phyloP scores from a whole-genome alignment of 352 stramenopile genomes.

The Blastocystis sp. region DNA sequence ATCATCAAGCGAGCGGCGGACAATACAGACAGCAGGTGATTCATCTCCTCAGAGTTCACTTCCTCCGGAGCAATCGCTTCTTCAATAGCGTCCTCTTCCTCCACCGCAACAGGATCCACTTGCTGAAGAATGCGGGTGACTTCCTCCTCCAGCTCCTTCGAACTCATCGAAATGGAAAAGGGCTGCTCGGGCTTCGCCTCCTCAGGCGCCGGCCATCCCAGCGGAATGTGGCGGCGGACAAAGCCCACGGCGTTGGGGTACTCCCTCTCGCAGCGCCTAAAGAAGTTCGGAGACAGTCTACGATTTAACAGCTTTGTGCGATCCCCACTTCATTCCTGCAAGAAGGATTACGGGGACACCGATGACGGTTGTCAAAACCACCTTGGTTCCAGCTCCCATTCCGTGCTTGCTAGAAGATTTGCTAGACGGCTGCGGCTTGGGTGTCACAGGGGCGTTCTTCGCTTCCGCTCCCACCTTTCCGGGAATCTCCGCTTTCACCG shows the following conservation, averaged over 20 bases:
- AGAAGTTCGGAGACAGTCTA: constrained; percentile 62
- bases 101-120: constrained; percentile 7
- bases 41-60: neutral
- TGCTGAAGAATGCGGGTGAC: constrained; percentile 35
- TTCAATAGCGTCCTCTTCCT: constrained; percentile 12
- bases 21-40: constrained; percentile 19
- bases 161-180: constrained; percentile 49
- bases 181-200: constrained; percentile 42
- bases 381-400: constrained; percentile 59
- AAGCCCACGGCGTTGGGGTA: constrained; percentile 26
- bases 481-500: neutral
- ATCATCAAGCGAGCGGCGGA: constrained; percentile 37
- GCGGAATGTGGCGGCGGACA: constrained; percentile 48
- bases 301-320: neutral
- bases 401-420: neutral
- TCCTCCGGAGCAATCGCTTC: neutral
- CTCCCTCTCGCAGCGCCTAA: constrained; percentile 45
- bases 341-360: constrained; percentile 45
- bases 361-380: constrained; percentile 51
- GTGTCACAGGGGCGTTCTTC: neutral
- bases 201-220: constrained; percentile 10
- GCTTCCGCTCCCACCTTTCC: neutral
- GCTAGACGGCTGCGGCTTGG: neutral
- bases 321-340: constrained; percentile 56
- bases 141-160: constrained; percentile 57